Conservation (phyloP, 2,329 filamentous ascomycete species). For the Alternaria sp. region DNA sequence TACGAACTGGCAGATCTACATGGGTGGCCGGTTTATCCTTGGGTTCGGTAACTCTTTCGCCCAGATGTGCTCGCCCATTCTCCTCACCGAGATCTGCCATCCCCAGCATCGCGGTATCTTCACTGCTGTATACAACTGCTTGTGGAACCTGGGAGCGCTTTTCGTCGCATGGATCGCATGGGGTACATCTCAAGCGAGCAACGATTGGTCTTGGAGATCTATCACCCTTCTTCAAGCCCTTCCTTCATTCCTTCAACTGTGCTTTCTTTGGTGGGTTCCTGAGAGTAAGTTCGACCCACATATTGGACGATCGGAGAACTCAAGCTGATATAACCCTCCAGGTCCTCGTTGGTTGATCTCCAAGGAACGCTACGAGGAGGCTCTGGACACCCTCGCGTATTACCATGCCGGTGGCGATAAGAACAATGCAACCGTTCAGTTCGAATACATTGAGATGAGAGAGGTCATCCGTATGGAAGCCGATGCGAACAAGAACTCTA, state of each 20-base stretch:
- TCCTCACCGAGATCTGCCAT: constrained; percentile 72
- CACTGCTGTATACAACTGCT: constrained; percentile 72
- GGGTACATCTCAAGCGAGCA: constrained; percentile 49
- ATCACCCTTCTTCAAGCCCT: constrained; percentile 63
- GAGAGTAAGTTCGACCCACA: constrained; percentile 52
- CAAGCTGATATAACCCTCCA: constrained; percentile 7
- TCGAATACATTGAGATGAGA: constrained; percentile 73
- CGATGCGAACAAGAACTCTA: constrained; percentile 57
- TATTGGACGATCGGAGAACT: background rate
- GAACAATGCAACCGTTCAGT: constrained; percentile 69
- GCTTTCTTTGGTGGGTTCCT: constrained; percentile 69
- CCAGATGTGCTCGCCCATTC: constrained; percentile 70
- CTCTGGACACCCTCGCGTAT: constrained; percentile 67
- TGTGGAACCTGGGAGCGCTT: constrained; percentile 69
- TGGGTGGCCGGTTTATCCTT: constrained; percentile 68
- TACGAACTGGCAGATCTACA: constrained; percentile 57
- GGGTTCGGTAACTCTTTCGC: constrained; percentile 73
- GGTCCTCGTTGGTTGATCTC: constrained; percentile 66
- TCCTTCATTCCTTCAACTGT: constrained; percentile 64
- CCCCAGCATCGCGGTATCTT: constrained; percentile 72
- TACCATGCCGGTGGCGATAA: constrained; percentile 70
- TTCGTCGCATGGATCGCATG: constrained; percentile 68
- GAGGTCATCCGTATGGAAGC: constrained; percentile 69
- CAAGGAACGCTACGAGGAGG: constrained; percentile 70
- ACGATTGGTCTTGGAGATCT: constrained; percentile 61